Evolutionary conservation across 768 basidiomycete genomes (phyloP), one percentile per base, ranked within the genome.

Genomic region (Pleurotus citrinopileatus): DNA sequence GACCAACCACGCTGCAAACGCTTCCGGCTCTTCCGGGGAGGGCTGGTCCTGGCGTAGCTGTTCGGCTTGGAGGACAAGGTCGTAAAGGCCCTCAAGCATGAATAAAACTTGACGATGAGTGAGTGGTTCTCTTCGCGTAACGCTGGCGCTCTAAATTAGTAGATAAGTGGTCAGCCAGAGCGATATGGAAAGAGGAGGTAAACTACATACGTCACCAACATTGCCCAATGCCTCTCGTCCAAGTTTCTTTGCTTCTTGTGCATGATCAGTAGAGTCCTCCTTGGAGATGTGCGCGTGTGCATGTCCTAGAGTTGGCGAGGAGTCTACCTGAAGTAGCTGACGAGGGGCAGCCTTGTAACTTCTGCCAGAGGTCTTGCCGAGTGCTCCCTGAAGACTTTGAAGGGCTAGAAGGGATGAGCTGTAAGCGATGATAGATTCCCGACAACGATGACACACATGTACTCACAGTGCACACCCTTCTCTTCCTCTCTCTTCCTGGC

Each of bases 301-400:
- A 63, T 76, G 63, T 58, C 76, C 64, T 57, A 77, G 46, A 38
- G 77, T 73, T 8, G 78, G 77, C 8, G 78, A 77, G n/a, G 70
- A 60, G 55, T 91, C 89, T 7, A 98, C 93, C 67, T 98, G 94
- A 3, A 99, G 79, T 22, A 98, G 83, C 57, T 97, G 96, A 37
- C 96, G 83, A 12, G 97, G 97, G n/a, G 95, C 95, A 26, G 94
- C 93, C 62, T 94, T 94, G 65, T 94, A 91, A 56, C 94, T 95
- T 53, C 96, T 78, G 22, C 93, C 89, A 29, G 94, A 92, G 1
- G 95, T 96, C 70, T 88, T 94, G 6, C 97, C 97, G 3, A 99
- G 80, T 6, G 94, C 97, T 53, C 96, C 95, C 73, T 97, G 86
- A 12, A 96, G 78, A 66, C 83, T 91, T 63, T 86, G 85, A 17